phyloP scores from a whole-genome alignment of 208 protist species.

The Porcisia hertigi region DNA sequence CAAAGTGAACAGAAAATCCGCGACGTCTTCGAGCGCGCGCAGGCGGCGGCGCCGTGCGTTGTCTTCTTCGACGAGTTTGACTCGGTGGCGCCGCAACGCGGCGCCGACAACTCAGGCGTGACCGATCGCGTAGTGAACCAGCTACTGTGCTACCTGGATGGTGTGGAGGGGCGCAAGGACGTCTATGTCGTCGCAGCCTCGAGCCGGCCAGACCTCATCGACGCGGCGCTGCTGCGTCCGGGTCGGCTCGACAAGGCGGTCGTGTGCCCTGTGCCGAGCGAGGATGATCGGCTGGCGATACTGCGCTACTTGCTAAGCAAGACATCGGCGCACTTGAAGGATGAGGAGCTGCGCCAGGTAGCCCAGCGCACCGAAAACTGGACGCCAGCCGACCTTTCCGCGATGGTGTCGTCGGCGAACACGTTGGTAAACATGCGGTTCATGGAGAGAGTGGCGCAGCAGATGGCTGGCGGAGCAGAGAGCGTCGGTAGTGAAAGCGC shows the following conservation, averaged over 20 bases:
- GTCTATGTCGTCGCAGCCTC: constrained; percentile 99
- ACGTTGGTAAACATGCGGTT: constrained; percentile 70
- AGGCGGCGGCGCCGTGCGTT: constrained; percentile 88
- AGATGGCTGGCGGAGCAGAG: constrained; percentile 11
- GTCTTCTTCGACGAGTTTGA: constrained; percentile 97
- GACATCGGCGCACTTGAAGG: constrained; percentile 93
- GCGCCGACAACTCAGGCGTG: constrained; percentile 86
- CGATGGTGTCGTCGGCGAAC: constrained; percentile 78
- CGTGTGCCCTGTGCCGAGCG: constrained; percentile 82
- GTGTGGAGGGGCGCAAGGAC: constrained; percentile 92
- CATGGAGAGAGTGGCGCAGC: constrained; percentile 51
- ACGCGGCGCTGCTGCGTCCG: constrained; percentile 92
- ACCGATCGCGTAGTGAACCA: constrained; percentile 97
- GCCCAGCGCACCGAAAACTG: constrained; percentile 69
- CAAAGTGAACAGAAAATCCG: constrained; percentile 94
- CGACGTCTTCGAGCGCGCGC: constrained; percentile 90
- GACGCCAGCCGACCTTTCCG: constrained; percentile 81
- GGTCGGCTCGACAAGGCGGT: constrained; percentile 90
- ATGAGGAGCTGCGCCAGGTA: constrained; percentile 48
- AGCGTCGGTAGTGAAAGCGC: neutral
- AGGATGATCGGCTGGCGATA: constrained; percentile 92
- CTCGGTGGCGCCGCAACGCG: constrained; percentile 89
- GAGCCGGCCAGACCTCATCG: constrained; percentile 98
- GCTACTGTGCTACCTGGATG: constrained; percentile 98
- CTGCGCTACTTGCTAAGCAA: constrained; percentile 98